Conservation (phyloP, 1,139 yeast genomes). For the Kodamaea suecica region DNA sequence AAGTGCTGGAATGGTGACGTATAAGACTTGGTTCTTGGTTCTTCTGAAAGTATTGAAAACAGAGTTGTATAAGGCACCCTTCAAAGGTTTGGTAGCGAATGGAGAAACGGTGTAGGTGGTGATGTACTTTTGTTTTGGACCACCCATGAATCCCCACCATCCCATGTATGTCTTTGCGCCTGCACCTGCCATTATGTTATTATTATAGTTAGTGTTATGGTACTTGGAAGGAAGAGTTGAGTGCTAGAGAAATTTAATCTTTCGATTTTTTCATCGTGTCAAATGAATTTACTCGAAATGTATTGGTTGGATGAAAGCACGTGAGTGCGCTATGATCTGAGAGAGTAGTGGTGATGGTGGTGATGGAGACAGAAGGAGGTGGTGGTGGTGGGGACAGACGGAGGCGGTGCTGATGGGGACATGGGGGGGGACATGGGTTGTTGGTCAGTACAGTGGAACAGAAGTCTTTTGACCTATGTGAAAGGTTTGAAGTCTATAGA, state of each 20-base stretch:
- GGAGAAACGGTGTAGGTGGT: conserved; percentile 89
- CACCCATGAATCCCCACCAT: conserved; percentile 92
- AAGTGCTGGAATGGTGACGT: conserved; percentile 71
- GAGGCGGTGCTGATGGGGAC: too few relatives aligned
- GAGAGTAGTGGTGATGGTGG: too few relatives aligned
- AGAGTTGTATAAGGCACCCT: conserved; percentile 82
- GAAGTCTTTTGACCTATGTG: too few relatives aligned
- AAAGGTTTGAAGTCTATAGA: too few relatives aligned
- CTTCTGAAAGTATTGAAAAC: conserved; percentile 95
- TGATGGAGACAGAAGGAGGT: too few relatives aligned
- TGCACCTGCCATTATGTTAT: conserved; percentile 59
- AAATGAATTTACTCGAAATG: conserved; percentile 5
- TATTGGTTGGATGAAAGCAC: conserved; percentile 14
- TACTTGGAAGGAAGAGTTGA: conserved; percentile 2
- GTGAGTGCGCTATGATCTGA: conserved; percentile 13
- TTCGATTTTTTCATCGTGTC: conserved; percentile 9
- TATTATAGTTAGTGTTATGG: conserved; percentile 2
- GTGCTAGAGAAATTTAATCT: background rate
- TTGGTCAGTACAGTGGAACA: too few relatives aligned
- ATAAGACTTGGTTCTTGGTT: conserved; percentile 81
- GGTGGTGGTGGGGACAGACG: too few relatives aligned
- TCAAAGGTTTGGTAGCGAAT: conserved; percentile 87
- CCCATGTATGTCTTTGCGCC: conserved; percentile 85
- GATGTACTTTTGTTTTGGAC: conserved; percentile 85
- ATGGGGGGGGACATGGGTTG: too few relatives aligned